Percentiles rank a stretch among this genome's conserved stretches.
phyloP scores from a whole-genome alignment of 2,329 filamentous ascomycete species.

The Celoporthe dispersa region DNA sequence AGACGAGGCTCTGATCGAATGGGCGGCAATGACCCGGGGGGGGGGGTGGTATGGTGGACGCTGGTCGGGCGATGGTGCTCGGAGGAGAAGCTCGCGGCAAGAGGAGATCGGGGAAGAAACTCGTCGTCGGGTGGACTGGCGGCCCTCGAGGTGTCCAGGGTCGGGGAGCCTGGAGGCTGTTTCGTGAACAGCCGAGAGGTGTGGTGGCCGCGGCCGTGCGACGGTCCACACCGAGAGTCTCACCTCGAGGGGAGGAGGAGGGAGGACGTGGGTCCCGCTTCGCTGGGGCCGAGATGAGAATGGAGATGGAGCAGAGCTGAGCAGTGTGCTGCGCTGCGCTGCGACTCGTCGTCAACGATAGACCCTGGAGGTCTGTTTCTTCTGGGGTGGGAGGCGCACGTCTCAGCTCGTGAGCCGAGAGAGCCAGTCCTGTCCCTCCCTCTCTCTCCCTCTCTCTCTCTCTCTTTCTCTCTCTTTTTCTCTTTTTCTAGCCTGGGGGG shows the following conservation, averaged over 20 bases:
- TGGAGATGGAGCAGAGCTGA: neutral
- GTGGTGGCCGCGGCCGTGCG: neutral
- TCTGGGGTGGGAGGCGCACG: slow-evolving; percentile 6
- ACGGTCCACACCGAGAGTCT: slow-evolving; percentile 14
- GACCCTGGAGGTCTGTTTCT: neutral
- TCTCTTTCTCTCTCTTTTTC: too few relatives aligned
- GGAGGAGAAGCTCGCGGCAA: slow-evolving; percentile 1
- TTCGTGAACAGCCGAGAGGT: neutral
- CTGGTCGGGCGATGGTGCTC: neutral
- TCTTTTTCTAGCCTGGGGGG: too few relatives aligned
- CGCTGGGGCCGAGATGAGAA: slow-evolving; percentile 17
- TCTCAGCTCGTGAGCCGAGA: neutral
- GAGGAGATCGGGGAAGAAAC: neutral
- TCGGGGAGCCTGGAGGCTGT: neutral
- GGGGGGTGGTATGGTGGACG: slow-evolving; percentile 1
- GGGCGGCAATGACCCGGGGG: slow-evolving; percentile 20
- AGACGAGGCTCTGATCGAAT: slow-evolving; percentile 1
- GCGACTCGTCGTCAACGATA: neutral
- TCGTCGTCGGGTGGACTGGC: neutral
- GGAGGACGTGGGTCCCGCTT: slow-evolving; percentile 11
- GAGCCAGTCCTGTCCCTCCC: neutral
- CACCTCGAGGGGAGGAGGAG: neutral
- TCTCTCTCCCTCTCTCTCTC: neutral
- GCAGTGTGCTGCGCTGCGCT: neutral
- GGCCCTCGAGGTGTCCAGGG: slow-evolving; percentile 2